These are phyloP conservation scores for Cladosporium sp. DNA, from an alignment of 2,329 filamentous ascomycete genomes.

Conservation along the genomic window DNA sequence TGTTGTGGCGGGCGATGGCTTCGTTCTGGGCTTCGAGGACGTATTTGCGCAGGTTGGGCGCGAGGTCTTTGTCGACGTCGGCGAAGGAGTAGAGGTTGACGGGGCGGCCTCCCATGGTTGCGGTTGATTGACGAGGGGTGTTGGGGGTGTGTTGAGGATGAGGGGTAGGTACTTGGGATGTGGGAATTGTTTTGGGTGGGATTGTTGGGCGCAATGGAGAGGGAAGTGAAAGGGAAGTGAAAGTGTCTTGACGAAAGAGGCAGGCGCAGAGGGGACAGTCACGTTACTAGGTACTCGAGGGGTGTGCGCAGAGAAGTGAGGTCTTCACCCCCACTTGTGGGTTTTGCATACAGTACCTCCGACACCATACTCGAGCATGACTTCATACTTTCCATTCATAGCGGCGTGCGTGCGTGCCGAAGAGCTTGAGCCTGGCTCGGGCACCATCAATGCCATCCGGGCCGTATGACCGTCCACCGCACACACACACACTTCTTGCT, in stretches of 20 bases:
- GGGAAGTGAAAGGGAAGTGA: slow-evolving; percentile 7
- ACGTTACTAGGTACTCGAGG: slow-evolving; percentile 14
- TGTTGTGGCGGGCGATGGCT: slow-evolving; percentile 74
- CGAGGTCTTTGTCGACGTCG: slow-evolving; percentile 68
- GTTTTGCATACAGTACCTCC: neutral
- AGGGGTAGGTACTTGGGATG: neutral
- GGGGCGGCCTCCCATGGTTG: slow-evolving; percentile 37
- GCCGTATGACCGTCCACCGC: neutral
- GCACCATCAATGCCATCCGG: neutral
- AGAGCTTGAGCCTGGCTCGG: neutral
- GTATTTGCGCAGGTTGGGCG: slow-evolving; percentile 75
- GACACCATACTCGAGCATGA: slow-evolving; percentile 1
- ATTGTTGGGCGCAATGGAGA: neutral
- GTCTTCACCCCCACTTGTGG: slow-evolving; percentile 1
- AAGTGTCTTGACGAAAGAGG: slow-evolving; percentile 6
- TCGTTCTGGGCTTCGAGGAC: slow-evolving; percentile 78
- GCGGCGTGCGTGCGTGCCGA: neutral
- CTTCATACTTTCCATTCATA: slow-evolving; percentile 13
- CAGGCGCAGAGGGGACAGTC: slow-evolving; percentile 11
- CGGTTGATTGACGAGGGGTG: neutral
- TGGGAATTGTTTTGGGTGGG: neutral
- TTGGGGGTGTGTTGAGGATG: neutral
- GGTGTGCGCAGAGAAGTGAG: slow-evolving; percentile 2
- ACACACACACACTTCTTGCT: too few relatives aligned
- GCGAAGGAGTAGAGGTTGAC: slow-evolving; percentile 78